Conservation (phyloP, 106 monocot species). For the Apostasia ramifera region DNA sequence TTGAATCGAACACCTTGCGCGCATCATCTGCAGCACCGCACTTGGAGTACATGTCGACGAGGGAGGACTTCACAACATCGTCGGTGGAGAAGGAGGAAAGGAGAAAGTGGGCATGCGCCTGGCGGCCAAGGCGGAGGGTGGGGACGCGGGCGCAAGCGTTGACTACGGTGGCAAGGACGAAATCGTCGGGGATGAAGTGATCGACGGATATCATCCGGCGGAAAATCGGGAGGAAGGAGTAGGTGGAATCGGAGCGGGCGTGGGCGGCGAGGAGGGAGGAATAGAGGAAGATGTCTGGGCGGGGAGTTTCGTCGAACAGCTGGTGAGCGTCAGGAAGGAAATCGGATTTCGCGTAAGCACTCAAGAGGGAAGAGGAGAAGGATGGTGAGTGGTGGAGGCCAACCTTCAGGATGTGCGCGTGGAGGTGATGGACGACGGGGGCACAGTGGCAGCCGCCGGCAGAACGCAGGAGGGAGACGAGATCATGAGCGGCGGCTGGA, state of each 20-base stretch:
- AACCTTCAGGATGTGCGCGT: constrained; percentile 52
- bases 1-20: constrained; percentile 59
- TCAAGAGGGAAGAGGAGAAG: constrained; percentile 35
- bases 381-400: constrained; percentile 22
- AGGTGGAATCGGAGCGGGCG: constrained; percentile 26
- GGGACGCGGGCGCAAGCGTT: constrained; percentile 39
- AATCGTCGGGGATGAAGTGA: constrained; percentile 28
- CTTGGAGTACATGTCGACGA: constrained; percentile 82
- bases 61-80: constrained; percentile 55
- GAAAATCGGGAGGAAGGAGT: constrained; percentile 34
- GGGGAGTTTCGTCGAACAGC: constrained; percentile 59
- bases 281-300: constrained; percentile 30
- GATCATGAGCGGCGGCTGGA: neutral
- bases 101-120: constrained; percentile 47
- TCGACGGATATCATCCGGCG: constrained; percentile 26
- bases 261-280: constrained; percentile 47
- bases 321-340: constrained; percentile 25
- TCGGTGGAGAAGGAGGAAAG: constrained; percentile 30
- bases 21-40: constrained; percentile 40
- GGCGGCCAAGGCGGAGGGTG: constrained; percentile 35
- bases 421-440: constrained; percentile 20
- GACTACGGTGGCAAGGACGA: constrained; percentile 56
- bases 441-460: neutral
- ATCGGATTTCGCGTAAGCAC: constrained; percentile 34
- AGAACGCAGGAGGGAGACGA: constrained; percentile 1